Conservation (phyloP, 2,329 filamentous ascomycete species). For the Calonectria pseudoreteaudii region DNA sequence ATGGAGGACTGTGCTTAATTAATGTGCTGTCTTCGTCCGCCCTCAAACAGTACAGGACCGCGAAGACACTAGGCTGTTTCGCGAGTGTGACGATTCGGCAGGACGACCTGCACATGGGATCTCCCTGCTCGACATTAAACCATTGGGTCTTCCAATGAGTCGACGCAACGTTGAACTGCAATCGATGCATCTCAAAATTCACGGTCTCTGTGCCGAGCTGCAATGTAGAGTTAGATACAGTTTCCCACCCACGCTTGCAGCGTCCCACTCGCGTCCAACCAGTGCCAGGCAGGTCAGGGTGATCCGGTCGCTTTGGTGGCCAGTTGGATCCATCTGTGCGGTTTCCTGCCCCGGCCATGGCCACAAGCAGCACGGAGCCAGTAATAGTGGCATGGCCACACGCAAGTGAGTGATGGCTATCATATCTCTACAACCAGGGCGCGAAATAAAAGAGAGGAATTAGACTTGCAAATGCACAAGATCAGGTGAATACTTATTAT, state of each 20-base stretch:
- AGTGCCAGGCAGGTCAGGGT: slow-evolving; percentile 2
- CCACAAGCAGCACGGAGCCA: background rate
- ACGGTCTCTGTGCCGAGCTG: slow-evolving; percentile 4
- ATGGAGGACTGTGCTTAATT: slow-evolving; percentile 8
- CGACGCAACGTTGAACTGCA: slow-evolving; percentile 10
- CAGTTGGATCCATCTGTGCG: slow-evolving; percentile 19
- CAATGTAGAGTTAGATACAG: background rate
- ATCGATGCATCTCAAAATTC: slow-evolving; percentile 15
- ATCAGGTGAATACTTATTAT: background rate
- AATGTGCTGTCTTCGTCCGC: slow-evolving; percentile 8
- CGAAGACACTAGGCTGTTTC: background rate
- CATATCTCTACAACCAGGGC: background rate
- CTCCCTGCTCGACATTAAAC: background rate
- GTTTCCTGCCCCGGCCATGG: slow-evolving; percentile 22
- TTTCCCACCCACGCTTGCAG: slow-evolving; percentile 16
- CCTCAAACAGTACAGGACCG: slow-evolving; percentile 3
- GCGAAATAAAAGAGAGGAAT: background rate
- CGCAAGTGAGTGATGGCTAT: background rate
- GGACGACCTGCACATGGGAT: background rate
- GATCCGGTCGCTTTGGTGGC: background rate
- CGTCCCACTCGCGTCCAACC: slow-evolving; percentile 16
- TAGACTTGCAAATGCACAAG: background rate
- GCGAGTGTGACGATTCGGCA: background rate
- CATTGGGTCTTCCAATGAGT: slow-evolving; percentile 8
- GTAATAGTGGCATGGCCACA: slow-evolving; percentile 5